Evolutionary conservation across 345 rosid species (phyloP).

Genomic region (Melaleuca alternifolia): DNA sequence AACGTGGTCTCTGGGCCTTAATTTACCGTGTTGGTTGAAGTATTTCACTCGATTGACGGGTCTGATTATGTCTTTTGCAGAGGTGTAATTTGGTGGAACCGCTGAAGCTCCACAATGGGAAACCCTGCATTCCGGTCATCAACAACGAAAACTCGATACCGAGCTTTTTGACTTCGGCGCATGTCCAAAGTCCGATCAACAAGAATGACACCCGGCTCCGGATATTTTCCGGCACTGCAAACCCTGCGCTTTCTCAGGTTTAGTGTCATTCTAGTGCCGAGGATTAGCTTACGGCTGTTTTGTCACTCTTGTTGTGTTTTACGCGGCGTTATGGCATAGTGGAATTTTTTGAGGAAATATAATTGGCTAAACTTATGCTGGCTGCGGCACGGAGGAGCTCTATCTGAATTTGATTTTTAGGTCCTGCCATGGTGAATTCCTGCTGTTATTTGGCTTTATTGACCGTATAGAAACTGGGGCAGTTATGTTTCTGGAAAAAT

Average conservation of each 20-base stretch:
- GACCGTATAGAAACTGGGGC: neutral
- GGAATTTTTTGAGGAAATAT: neutral
- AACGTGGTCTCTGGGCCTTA: neutral
- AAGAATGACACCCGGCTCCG: constrained; percentile 63
- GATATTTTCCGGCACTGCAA: constrained; percentile 90
- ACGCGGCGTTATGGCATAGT: neutral
- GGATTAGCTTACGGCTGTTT: neutral
- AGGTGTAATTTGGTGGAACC: constrained; percentile 61
- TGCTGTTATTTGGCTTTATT: neutral
- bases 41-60: neutral
- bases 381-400: neutral
- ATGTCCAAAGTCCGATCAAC: constrained; percentile 17
- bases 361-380: neutral
- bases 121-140: constrained; percentile 34
- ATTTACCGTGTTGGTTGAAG: neutral
- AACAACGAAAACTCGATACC: constrained; percentile 17
- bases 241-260: constrained; percentile 89
- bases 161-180: constrained; percentile 25
- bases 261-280: neutral
- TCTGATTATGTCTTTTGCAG: constrained; percentile 7
- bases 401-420: neutral
- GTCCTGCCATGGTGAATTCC: neutral
- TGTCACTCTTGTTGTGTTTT: neutral
- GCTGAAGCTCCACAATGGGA: constrained; percentile 43
- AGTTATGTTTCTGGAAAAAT: neutral